Evolutionary conservation across 345 rosid genomes (phyloP).

Genomic region (Theobroma cacao): DNA sequence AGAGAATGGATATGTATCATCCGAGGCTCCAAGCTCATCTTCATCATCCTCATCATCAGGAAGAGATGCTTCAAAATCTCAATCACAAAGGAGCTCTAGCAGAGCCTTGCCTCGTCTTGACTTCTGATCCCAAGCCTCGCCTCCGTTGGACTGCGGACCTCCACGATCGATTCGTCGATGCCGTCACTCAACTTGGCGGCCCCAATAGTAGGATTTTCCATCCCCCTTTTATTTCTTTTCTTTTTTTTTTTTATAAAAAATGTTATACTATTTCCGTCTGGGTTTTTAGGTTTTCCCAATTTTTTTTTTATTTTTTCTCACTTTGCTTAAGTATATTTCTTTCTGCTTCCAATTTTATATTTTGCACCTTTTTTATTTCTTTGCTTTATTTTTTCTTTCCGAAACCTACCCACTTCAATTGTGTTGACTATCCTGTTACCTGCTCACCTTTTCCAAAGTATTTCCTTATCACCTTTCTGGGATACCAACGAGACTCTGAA

Average conservation of each 20-base stretch:
- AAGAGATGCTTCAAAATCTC: slow-evolving; percentile 20
- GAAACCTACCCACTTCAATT: background rate
- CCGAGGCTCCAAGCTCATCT: slow-evolving; percentile 32
- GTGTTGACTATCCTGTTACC: background rate
- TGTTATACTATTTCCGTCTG: background rate
- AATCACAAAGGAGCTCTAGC: slow-evolving; percentile 23
- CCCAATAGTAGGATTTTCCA: slow-evolving; percentile 52
- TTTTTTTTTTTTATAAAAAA: background rate
- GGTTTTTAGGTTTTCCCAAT: background rate
- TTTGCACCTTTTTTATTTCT: background rate
- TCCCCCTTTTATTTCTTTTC: background rate
- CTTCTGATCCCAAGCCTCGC: slow-evolving; percentile 91
- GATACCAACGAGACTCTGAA: background rate
- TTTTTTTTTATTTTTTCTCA: background rate
- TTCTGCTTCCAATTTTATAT: background rate
- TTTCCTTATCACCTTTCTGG: background rate
- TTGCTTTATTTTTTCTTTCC: background rate
- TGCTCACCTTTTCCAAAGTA: background rate
- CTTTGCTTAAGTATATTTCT: background rate
- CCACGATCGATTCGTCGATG: slow-evolving; percentile 87
- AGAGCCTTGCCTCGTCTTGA: slow-evolving; percentile 73
- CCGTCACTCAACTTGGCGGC: slow-evolving; percentile 88
- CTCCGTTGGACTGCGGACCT: slow-evolving; percentile 93
- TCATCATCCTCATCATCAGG: slow-evolving; percentile 9
- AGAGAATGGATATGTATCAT: slow-evolving; percentile 30